A percentile compares a stretch with the other conserved stretches of the same genome.
These are phyloP conservation scores for Ustilago esculenta DNA, from an alignment of 1,284 basidiomycete genomes.

Conservation along the genomic window DNA sequence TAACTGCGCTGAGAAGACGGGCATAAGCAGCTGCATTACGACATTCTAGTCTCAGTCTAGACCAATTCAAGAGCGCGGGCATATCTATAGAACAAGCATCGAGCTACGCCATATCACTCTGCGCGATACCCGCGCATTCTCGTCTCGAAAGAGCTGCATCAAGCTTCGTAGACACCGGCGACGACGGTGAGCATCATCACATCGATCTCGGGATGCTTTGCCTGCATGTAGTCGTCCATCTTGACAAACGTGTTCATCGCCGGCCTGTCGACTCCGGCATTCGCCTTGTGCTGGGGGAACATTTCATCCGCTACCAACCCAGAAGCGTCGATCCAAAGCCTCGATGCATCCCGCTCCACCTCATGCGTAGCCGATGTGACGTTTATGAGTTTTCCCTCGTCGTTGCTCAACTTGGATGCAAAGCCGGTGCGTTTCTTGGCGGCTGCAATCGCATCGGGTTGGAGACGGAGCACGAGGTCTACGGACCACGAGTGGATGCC, in stretches of 20 bases:
- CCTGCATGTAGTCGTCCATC: constrained; percentile 53
- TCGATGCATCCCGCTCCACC: constrained; percentile 34
- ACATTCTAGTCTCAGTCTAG: too few relatives aligned
- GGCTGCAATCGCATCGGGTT: constrained; percentile 15
- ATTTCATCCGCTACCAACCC: constrained; percentile 55
- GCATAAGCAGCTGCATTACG: too few relatives aligned
- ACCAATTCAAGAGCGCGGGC: too few relatives aligned
- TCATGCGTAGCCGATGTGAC: not conserved
- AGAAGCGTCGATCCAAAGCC: constrained; percentile 52
- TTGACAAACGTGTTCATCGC: constrained; percentile 50
- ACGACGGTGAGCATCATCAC: constrained; percentile 63
- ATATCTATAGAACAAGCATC: not conserved
- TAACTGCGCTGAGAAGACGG: too few relatives aligned
- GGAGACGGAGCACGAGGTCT: constrained; percentile 75
- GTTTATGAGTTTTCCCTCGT: constrained; percentile 25
- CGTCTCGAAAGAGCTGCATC: too few relatives aligned
- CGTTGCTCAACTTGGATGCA: constrained; percentile 14
- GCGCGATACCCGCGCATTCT: too few relatives aligned
- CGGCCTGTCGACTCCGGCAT: constrained; percentile 15
- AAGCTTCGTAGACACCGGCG: constrained; percentile 55
- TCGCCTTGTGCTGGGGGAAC: constrained; percentile 55
- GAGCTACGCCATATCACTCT: not conserved
- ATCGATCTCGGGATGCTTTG: constrained; percentile 61
- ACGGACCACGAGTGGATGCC: constrained; percentile 78
- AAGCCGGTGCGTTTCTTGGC: constrained; percentile 13